These are phyloP conservation scores for Arabidopsis suecica DNA, from an alignment of 345 rosid species.

Conservation along the genomic window DNA sequence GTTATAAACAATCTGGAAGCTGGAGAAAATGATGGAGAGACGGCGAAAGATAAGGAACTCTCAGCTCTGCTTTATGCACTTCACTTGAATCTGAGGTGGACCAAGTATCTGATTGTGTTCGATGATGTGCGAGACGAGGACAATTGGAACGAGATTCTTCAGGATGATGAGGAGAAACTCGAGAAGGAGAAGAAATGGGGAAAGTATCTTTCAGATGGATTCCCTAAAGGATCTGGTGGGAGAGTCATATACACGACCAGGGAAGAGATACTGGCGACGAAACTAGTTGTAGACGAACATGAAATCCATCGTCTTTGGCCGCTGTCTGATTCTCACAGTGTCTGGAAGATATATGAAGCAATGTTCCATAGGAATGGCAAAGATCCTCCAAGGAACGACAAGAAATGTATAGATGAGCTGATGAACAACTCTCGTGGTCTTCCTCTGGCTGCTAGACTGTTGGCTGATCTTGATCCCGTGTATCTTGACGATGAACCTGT, in stretches of 20 bases:
- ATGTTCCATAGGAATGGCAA: background rate
- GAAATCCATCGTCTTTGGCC: slow-evolving; percentile 50
- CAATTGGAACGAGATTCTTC: slow-evolving; percentile 38
- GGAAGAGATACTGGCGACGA: slow-evolving; percentile 18
- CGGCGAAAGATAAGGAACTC: slow-evolving; percentile 16
- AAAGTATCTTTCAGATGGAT: slow-evolving; percentile 47
- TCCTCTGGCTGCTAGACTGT: slow-evolving; percentile 48
- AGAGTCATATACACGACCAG: slow-evolving; percentile 57
- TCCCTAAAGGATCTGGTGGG: slow-evolving; percentile 64
- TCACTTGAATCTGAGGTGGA: slow-evolving; percentile 52
- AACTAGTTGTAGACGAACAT: slow-evolving; percentile 50
- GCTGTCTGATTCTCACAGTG: slow-evolving; percentile 27
- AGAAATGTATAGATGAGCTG: slow-evolving; percentile 43
- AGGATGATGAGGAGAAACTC: slow-evolving; percentile 12
- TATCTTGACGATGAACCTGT: slow-evolving; percentile 34
- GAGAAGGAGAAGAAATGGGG: slow-evolving; percentile 36
- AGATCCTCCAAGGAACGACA: slow-evolving; percentile 36
- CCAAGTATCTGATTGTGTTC: slow-evolving; percentile 59
- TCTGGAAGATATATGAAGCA: slow-evolving; percentile 51
- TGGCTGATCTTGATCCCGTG: slow-evolving; percentile 42
- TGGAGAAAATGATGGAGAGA: background rate
- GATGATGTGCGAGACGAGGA: slow-evolving; percentile 44
- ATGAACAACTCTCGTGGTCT: slow-evolving; percentile 55
- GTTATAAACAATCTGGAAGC: too few relatives aligned
- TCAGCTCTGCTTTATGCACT: slow-evolving; percentile 52